A percentile compares a stretch with the other conserved stretches of the same genome.
These are phyloP conservation scores for Carnegiea gigantea DNA, from an alignment of 179 eudicot species.

Conservation along the genomic window DNA sequence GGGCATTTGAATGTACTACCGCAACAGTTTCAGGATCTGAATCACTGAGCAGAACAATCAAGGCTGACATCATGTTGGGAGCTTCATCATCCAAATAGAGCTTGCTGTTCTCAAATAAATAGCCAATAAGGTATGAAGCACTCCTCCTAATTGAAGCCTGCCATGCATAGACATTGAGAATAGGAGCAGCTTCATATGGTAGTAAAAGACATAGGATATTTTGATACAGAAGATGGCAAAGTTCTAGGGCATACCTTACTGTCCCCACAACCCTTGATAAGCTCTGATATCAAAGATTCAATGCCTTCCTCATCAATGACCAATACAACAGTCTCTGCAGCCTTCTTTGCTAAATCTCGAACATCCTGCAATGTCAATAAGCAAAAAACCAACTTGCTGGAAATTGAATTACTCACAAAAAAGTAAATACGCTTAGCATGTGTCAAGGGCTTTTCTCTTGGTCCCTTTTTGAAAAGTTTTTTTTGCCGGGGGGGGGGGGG, in stretches of 20 bases:
- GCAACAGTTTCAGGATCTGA: constrained; percentile 69
- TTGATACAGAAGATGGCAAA: background rate
- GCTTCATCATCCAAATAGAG: constrained; percentile 93
- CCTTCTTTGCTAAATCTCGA: constrained; percentile 74
- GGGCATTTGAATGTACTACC: constrained; percentile 45
- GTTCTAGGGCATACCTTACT: constrained; percentile 33
- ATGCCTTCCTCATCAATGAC: constrained; percentile 97
- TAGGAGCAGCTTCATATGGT: background rate
- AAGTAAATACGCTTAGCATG: background rate
- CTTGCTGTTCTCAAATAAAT: constrained; percentile 87
- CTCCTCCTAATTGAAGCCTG: constrained; percentile 81
- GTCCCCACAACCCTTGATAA: constrained; percentile 73
- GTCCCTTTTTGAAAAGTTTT: background rate
- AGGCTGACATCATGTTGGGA: constrained; percentile 80
- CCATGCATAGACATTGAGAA: constrained; percentile 9
- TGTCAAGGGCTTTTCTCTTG: background rate
- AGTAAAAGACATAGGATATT: background rate
- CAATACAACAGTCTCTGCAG: constrained; percentile 93
- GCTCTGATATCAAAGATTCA: constrained; percentile 77
- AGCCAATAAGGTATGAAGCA: constrained; percentile 83
- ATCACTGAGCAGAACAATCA: constrained; percentile 89
- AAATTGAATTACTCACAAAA: constrained; percentile 4
- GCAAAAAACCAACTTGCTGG: constrained; percentile 3
- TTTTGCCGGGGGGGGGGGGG: background rate
- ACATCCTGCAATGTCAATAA: constrained; percentile 47